These are phyloP conservation scores for Andalucia godoyi DNA, from an alignment of 78 protist species.

Conservation along the genomic window DNA sequence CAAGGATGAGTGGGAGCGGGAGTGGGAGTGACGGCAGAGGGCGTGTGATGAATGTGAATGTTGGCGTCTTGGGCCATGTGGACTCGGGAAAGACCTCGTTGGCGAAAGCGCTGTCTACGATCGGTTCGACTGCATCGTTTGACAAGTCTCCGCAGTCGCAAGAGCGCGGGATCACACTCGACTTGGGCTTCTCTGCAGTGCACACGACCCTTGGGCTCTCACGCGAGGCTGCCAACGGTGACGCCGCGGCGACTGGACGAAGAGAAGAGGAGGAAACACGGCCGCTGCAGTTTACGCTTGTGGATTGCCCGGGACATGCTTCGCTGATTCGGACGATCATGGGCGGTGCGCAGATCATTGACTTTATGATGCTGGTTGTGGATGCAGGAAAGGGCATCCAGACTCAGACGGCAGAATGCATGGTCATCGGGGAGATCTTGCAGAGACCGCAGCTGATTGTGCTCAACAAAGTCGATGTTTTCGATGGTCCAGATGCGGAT, in stretches of 20 bases:
- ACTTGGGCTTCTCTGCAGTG: conserved; percentile 94
- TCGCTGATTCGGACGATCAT: conserved; percentile 92
- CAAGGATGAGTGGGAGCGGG: no score
- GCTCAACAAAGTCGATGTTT: conserved; percentile 81
- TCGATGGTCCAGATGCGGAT: conserved; percentile 34
- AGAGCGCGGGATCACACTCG: conserved; percentile 93
- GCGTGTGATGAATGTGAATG: conserved; percentile 55
- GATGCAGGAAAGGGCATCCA: conserved; percentile 93
- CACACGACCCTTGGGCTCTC: conserved; percentile 53
- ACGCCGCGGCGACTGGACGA: neutral
- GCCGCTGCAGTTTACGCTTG: conserved; percentile 81
- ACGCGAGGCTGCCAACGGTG: neutral
- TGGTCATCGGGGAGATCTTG: conserved; percentile 87
- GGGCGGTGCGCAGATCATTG: conserved; percentile 98
- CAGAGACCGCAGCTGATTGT: conserved; percentile 59
- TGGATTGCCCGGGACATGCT: conserved; percentile 99
- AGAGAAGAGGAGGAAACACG: neutral
- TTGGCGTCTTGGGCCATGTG: conserved; percentile 94
- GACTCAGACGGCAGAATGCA: conserved; percentile 96
- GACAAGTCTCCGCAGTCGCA: conserved; percentile 85
- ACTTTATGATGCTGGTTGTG: conserved; percentile 86
- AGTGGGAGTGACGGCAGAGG: no score
- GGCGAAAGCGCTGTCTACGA: conserved; percentile 61
- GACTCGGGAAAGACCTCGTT: conserved; percentile 91
- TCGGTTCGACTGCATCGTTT: conserved; percentile 77